Evolutionary conservation across 257 asterid species (phyloP).

Genomic region (Euphrasia confusa): DNA sequence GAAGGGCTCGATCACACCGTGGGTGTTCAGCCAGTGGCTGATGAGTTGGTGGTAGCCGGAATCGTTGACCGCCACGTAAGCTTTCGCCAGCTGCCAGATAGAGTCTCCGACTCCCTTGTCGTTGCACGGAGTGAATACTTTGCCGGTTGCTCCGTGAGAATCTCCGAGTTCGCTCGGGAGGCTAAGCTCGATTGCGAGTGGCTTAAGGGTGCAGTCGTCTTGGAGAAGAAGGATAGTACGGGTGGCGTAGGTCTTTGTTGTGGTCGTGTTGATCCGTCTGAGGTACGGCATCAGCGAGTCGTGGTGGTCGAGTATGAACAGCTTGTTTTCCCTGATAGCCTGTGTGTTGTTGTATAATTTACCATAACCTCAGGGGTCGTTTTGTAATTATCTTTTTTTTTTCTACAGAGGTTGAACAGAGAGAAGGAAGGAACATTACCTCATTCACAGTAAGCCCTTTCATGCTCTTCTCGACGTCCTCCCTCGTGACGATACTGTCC

Average conservation of each 20-base stretch:
- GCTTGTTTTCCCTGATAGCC: constrained; percentile 48
- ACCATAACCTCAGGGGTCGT: too few species aligned
- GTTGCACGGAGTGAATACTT: constrained; percentile 66
- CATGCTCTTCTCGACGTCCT: constrained; percentile 59
- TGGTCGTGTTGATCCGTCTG: constrained; percentile 56
- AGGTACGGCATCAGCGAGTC: constrained; percentile 82
- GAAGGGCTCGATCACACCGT: constrained; percentile 7
- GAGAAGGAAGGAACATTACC: constrained; percentile 29
- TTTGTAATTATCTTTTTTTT: neutral
- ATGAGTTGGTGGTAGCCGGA: constrained; percentile 92
- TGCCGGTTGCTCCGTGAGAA: constrained; percentile 48
- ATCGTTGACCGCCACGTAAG: constrained; percentile 85
- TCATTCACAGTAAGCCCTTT: constrained; percentile 57
- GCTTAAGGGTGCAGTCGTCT: constrained; percentile 73
- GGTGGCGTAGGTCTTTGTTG: constrained; percentile 70
- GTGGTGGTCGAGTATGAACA: constrained; percentile 83
- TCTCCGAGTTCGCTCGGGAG: constrained; percentile 66
- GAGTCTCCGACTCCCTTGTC: constrained; percentile 46
- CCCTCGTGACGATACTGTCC: constrained; percentile 51
- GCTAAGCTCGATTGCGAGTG: constrained; percentile 86
- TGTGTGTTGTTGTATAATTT: constrained; percentile 22
- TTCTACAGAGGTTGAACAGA: neutral
- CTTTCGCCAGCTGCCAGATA: constrained; percentile 94
- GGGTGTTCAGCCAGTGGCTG: constrained; percentile 55
- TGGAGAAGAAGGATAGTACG: constrained; percentile 79